Evolutionary conservation across 2,329 filamentous ascomycete genomes (phyloP), one percentile per base, ranked within the genome.

Genomic region (Immersiporthe knoxdaviesiana): DNA sequence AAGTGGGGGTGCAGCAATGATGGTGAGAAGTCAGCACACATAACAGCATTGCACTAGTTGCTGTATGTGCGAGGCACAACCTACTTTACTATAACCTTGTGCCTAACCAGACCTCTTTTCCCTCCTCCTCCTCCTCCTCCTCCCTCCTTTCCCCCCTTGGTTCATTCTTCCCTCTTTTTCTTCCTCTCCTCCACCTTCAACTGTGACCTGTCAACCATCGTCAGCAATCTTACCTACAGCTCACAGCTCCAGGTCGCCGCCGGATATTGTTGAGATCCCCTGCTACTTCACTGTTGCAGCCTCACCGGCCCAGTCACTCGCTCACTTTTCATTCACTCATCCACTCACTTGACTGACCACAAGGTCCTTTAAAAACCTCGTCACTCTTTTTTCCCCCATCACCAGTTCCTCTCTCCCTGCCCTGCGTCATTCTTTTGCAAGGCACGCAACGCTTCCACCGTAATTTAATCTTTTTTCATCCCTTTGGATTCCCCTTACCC

Each of bases 301-400:
- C 60, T 35, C 61, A 60, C 56, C 65, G 54, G 59, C 67, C 44
- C 21, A 47, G 44, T 47, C 44, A 47, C 21, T 47, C 44, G 44
- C 21, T 47, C 44, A 47, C 21, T n/a, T n/a, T 7, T 47, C 18
- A 21, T 21, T 47, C n/a, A 70, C 65, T 68, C 68, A 68, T 35
- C 8, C 35, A 35, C 8, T 35, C 8, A 35, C 69, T 70, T 66
- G 30, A 66, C 63, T 37, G 39, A 35, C 4, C 47, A 10, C n/a
- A 52, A 24, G 10, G 47, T n/a, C 63, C 52, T 70, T 63, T 10
- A 39, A 44, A 37, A 35, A 52, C 44, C 68, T n/a, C 5, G 63
- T 66, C 69, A 58, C 50, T 70, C 69, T 41, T 68, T 70, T 41
- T 68, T 70, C 44, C 66, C 56, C 16, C 65, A 52, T 54, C 65